Percentiles rank a stretch among this genome's conserved stretches.
These are phyloP conservation scores for Pseudopyricularia cyperi DNA, from an alignment of 2,329 filamentous ascomycete genomes.

Conservation along the genomic window DNA sequence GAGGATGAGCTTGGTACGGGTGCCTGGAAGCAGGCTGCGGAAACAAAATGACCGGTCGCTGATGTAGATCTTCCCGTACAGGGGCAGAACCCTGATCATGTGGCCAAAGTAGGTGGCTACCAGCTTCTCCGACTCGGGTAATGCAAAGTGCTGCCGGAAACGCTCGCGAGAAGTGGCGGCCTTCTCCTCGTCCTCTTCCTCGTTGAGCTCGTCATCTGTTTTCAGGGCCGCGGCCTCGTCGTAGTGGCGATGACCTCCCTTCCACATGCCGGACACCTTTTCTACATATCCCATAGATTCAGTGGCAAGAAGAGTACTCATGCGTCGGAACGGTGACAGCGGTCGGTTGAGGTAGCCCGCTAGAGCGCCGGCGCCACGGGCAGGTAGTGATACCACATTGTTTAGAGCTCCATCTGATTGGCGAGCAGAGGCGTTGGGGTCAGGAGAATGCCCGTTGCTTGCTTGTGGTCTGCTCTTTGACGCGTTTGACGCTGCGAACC, in stretches of 20 bases:
- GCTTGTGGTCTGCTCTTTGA: neutral
- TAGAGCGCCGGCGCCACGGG: conserved; percentile 72
- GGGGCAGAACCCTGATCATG: conserved; percentile 74
- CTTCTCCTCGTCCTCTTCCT: conserved; percentile 48
- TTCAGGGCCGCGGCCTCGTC: conserved; percentile 40
- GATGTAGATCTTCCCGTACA: conserved; percentile 95
- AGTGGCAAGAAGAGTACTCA: conserved; percentile 71
- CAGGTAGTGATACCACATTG: conserved; percentile 58
- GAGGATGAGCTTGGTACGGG: conserved; percentile 81
- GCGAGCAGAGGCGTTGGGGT: conserved; percentile 10
- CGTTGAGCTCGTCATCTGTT: conserved; percentile 39
- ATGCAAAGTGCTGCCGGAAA: conserved; percentile 79
- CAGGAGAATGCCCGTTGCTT: conserved; percentile 9
- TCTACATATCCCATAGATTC: conserved; percentile 95
- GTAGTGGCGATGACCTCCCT: conserved; percentile 82
- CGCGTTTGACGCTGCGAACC: neutral
- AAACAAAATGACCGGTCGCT: conserved; percentile 84
- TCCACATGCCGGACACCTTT: conserved; percentile 96
- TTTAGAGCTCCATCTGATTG: conserved; percentile 25
- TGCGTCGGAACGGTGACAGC: conserved; percentile 44
- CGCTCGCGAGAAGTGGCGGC: conserved; percentile 58
- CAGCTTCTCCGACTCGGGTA: conserved; percentile 72
- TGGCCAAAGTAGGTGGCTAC: conserved; percentile 87
- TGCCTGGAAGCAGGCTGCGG: conserved; percentile 77
- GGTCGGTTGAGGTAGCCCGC: conserved; percentile 71